Conservation (phyloP, 768 basidiomycete species). For the Hypholoma sublateritium region DNA sequence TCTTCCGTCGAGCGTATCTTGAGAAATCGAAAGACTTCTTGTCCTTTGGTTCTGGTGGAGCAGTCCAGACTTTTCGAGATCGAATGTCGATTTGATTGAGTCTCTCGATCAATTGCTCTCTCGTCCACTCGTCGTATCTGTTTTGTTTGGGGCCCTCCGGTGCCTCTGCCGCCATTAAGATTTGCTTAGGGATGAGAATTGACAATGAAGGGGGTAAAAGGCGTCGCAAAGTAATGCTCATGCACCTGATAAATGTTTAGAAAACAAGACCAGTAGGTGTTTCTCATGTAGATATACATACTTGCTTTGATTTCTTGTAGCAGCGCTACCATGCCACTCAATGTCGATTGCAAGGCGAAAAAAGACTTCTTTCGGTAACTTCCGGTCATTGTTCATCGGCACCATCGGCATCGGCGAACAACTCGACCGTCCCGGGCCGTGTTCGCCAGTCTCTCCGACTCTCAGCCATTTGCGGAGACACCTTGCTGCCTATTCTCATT, state of each 20-base stretch:
- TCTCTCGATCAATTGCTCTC: conserved; percentile 70
- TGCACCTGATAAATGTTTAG: background rate
- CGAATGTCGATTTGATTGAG: conserved; percentile 55
- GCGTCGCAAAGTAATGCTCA: conserved; percentile 17
- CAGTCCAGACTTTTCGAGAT: conserved; percentile 9
- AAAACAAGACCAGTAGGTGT: too few relatives aligned
- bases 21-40: conserved; percentile 57
- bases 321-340: too few relatives aligned
- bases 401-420: too few relatives aligned
- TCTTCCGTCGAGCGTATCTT: conserved; percentile 76
- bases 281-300: too few relatives aligned
- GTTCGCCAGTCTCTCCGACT: too few relatives aligned
- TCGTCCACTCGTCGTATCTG: conserved; percentile 37
- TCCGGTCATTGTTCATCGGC: too few relatives aligned
- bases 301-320: too few relatives aligned
- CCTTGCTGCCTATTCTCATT: too few relatives aligned
- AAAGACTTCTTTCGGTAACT: too few relatives aligned
- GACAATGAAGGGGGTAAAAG: conserved; percentile 13
- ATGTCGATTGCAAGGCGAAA: too few relatives aligned
- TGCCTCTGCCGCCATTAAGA: conserved; percentile 16
- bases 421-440: too few relatives aligned
- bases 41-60: conserved; percentile 19
- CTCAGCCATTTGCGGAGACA: too few relatives aligned
- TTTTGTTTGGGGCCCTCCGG: conserved; percentile 27
- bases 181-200: conserved; percentile 15